A percentile compares a stretch with the other conserved stretches of the same genome.
Evolutionary conservation across 495 filamentous ascomycete genomes (phyloP).

Genomic region (Annulohypoxylon bovei): DNA sequence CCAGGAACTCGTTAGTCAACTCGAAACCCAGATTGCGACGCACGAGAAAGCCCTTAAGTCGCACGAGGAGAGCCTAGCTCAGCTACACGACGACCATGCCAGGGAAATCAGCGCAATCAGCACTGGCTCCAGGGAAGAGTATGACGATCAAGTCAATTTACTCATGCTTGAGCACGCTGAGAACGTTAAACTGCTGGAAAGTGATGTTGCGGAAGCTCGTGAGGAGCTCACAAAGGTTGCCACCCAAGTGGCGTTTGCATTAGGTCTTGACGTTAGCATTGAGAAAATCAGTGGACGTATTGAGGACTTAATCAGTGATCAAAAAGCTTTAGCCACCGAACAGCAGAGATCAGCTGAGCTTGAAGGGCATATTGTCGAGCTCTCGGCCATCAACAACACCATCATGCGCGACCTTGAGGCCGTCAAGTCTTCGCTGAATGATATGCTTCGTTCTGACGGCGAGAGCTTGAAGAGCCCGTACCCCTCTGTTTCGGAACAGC

Average conservation of each 20-base stretch:
- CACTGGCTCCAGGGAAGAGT: conserved; percentile 50
- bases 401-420: conserved; percentile 64
- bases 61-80: conserved; percentile 58
- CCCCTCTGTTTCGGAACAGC: conserved; percentile 71
- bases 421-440: conserved; percentile 57
- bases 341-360: conserved; percentile 65
- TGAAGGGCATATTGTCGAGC: conserved; percentile 57
- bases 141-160: conserved; percentile 55
- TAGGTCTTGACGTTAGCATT: conserved; percentile 63
- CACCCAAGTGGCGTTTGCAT: conserved; percentile 62
- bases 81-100: conserved; percentile 57
- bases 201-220: conserved; percentile 75
- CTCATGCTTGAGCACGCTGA: conserved; percentile 66
- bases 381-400: conserved; percentile 63
- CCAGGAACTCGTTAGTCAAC: conserved; percentile 62
- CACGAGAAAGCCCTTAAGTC: conserved; percentile 61
- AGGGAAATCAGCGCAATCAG: conserved; percentile 61
- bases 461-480: conserved; percentile 60
- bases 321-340: conserved; percentile 61
- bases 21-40: conserved; percentile 67
- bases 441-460: conserved; percentile 54
- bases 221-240: conserved; percentile 72
- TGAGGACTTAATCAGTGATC: conserved; percentile 59
- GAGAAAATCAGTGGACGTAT: conserved; percentile 66
- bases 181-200: conserved; percentile 68